Evolutionary conservation across 257 asterid genomes (phyloP), one percentile per base, ranked within the genome.

Genomic region (Echium plantagineum): DNA sequence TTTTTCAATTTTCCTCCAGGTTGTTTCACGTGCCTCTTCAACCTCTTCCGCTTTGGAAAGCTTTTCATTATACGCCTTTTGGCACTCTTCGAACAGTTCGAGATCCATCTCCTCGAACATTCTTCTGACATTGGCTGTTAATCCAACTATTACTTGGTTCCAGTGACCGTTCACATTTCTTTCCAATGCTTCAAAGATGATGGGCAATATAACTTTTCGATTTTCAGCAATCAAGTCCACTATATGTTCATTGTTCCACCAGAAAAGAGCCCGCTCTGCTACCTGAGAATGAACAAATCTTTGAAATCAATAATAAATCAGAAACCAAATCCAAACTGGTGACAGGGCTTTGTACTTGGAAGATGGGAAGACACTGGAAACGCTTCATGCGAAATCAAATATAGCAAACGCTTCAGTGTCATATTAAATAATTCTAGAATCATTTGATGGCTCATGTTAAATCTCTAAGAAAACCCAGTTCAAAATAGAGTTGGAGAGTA

Each of bases 181-280:
- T 76, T 90, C 96, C 59, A 90, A 61, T 2, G 96, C 78, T 59
- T 80, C 91, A 63, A 83, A 85, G 68, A 90, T 77, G 80, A 85
- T 83, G 42, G 97, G 97, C 64, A 90, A 69, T 61, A 90, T 72
- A 30, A 71, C 80, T 28, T 66, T 81, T 22, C 94, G 87, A 22
- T 87, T 77, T 76, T 83, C 89, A 4, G 87, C 97, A 52, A 90
- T 83, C 73, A 90, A 73, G 65, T 74, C 74, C 20, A 87, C 90
- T 64, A 90, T 83, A 73, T 85, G 95, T 68, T 87, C 97, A 7
- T 90, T 90, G 83, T 87, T 90, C 97, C 96, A 90, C 82, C 78
- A 81, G 79, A 87, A 90, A 70, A 87, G 97, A 48, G 97, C 96
- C 26, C 90, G 74, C 62, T 90, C 96, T 55, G 97, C 90, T 59